Evolutionary conservation across 257 asterid species (phyloP).

Genomic region (Sherardia arvensis): DNA sequence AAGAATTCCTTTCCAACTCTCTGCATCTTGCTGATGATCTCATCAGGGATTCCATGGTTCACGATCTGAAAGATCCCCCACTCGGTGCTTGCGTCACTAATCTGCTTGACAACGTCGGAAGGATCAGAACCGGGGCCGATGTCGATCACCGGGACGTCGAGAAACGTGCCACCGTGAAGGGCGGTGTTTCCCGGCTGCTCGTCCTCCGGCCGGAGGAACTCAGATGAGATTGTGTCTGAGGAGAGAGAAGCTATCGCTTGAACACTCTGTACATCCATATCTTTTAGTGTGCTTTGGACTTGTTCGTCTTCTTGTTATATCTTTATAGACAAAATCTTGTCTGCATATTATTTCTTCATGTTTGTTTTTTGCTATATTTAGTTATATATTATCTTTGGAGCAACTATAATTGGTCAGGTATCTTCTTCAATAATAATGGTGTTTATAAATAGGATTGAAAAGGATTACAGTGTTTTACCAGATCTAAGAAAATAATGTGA

Average conservation of each 20-base stretch:
- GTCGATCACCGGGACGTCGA: constrained; percentile 26
- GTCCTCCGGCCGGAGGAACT: constrained; percentile 9
- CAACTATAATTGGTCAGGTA: too few species aligned
- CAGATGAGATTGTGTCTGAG: constrained; percentile 21
- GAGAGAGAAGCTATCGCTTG: constrained; percentile 19
- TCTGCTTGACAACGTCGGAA: constrained; percentile 2
- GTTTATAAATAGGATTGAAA: too few species aligned
- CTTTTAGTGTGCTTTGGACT: background rate
- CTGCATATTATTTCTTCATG: too few species aligned
- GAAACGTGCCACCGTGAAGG: constrained; percentile 18
- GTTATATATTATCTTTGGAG: too few species aligned
- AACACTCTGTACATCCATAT: constrained; percentile 31
- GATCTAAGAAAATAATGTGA: too few species aligned
- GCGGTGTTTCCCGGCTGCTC: constrained; percentile 26
- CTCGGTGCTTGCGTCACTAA: constrained; percentile 21
- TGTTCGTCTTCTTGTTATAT: background rate
- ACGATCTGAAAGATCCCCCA: constrained; percentile 37
- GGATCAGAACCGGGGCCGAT: background rate
- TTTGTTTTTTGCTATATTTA: too few species aligned
- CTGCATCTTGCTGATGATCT: constrained; percentile 19
- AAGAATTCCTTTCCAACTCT: constrained; percentile 28
- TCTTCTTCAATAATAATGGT: too few species aligned
- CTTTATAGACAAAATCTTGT: too few species aligned
- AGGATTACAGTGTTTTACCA: too few species aligned
- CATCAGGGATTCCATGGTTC: constrained; percentile 29